Percentiles rank a stretch among this genome's conserved stretches.
phyloP scores from a whole-genome alignment of 176 grass and related monocot genomes.

The Carex myosuroides region DNA sequence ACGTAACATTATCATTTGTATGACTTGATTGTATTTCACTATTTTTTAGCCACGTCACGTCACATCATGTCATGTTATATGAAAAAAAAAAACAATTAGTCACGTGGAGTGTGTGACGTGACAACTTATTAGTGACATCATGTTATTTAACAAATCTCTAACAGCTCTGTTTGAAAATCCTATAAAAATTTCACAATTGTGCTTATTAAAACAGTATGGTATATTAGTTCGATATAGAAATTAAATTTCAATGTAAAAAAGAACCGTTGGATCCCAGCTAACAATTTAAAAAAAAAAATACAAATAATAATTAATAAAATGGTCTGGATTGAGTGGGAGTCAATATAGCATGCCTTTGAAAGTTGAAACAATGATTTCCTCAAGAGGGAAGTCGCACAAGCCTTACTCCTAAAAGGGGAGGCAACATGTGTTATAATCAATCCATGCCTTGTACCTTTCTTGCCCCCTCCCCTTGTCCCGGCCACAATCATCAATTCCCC shows the following conservation, averaged over 20 bases:
- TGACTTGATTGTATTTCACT: too few relatives aligned
- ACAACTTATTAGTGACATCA: too few relatives aligned
- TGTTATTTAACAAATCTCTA: too few relatives aligned
- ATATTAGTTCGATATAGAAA: too few relatives aligned
- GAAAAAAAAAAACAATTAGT: too few relatives aligned
- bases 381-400: background rate
- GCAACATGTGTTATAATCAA: slow-evolving; percentile 20
- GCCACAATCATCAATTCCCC: slow-evolving; percentile 13
- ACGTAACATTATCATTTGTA: too few relatives aligned
- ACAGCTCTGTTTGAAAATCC: too few relatives aligned
- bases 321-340: background rate
- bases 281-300: background rate
- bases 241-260: background rate
- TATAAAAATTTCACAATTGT: background rate
- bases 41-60: too few relatives aligned
- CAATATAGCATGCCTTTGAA: background rate
- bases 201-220: too few relatives aligned
- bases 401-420: slow-evolving; percentile 17
- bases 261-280: background rate
- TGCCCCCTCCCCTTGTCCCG: background rate
- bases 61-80: too few relatives aligned
- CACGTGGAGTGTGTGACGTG: too few relatives aligned
- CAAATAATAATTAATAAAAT: background rate
- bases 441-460: background rate
- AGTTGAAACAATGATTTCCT: background rate